Conservation (phyloP, 1,139 yeast genomes). For the Blastobotrys aristatus region DNA sequence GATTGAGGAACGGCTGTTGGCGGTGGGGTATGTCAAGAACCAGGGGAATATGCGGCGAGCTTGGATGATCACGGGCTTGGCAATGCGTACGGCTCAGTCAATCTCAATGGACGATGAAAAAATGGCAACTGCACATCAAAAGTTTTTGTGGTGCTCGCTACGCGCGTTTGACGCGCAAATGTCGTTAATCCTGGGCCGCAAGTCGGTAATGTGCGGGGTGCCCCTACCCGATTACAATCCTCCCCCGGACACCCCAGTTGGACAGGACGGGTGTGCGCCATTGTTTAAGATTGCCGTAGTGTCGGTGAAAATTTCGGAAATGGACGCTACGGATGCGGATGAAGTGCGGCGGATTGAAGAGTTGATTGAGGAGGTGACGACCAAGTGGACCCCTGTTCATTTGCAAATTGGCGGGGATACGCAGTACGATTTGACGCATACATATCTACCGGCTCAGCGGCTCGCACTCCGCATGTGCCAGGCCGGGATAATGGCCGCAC, state of each 20-base stretch:
- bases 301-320: neutral
- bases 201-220: neutral
- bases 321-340: neutral
- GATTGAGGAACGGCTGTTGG: slow-evolving; percentile 1
- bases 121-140: neutral
- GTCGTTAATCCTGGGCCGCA: slow-evolving; percentile 1
- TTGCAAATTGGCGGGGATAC: neutral
- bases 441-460: neutral
- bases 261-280: neutral
- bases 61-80: neutral
- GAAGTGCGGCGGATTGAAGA: neutral
- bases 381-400: neutral
- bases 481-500: neutral
- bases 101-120: neutral
- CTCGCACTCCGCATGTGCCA: neutral
- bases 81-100: neutral
- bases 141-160: neutral
- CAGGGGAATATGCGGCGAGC: slow-evolving; percentile 3
- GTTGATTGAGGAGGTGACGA: neutral
- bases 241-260: neutral
- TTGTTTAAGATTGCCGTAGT: neutral
- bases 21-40: neutral
- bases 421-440: neutral
- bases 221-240: neutral
- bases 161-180: neutral